phyloP scores from a whole-genome alignment of 2,329 filamentous ascomycete genomes.

The Xylariaceae sp. region DNA sequence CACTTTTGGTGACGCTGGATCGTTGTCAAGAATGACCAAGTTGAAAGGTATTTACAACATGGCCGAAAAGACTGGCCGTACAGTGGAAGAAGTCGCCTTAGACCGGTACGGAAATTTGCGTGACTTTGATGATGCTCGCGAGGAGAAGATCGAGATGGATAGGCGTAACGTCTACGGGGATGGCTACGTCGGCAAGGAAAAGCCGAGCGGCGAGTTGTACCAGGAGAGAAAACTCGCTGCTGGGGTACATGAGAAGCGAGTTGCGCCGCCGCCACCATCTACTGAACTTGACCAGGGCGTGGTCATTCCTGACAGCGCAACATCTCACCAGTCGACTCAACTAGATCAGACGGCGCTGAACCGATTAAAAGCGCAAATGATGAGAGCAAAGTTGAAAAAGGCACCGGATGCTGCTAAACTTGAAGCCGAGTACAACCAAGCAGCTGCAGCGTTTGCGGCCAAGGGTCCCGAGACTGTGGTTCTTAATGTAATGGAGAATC shows the following conservation, averaged over 20 bases:
- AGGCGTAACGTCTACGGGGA: constrained; percentile 75
- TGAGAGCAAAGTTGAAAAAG: constrained; percentile 86
- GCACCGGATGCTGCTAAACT: constrained; percentile 70
- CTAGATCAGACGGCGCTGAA: constrained; percentile 80
- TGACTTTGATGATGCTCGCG: constrained; percentile 85
- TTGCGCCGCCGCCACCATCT: constrained; percentile 25
- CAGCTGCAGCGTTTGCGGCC: constrained; percentile 54
- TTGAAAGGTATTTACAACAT: constrained; percentile 78
- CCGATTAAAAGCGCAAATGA: constrained; percentile 83
- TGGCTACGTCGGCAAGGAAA: constrained; percentile 78
- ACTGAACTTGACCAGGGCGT: constrained; percentile 48
- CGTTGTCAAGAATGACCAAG: constrained; percentile 95
- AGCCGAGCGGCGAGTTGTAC: constrained; percentile 81
- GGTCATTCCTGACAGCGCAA: constrained; percentile 50
- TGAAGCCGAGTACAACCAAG: constrained; percentile 77
- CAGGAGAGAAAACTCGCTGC: constrained; percentile 63
- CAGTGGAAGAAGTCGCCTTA: constrained; percentile 74
- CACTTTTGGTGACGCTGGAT: constrained; percentile 81
- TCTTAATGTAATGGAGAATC: constrained; percentile 81
- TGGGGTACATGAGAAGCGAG: constrained; percentile 38
- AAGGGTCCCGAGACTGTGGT: constrained; percentile 67
- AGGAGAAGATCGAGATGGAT: constrained; percentile 89
- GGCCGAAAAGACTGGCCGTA: constrained; percentile 66
- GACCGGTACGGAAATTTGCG: constrained; percentile 76
- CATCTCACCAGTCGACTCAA: constrained; percentile 43